Conservation (phyloP, 169 alveolate genomes). For the Toxoplasma gondii region DNA sequence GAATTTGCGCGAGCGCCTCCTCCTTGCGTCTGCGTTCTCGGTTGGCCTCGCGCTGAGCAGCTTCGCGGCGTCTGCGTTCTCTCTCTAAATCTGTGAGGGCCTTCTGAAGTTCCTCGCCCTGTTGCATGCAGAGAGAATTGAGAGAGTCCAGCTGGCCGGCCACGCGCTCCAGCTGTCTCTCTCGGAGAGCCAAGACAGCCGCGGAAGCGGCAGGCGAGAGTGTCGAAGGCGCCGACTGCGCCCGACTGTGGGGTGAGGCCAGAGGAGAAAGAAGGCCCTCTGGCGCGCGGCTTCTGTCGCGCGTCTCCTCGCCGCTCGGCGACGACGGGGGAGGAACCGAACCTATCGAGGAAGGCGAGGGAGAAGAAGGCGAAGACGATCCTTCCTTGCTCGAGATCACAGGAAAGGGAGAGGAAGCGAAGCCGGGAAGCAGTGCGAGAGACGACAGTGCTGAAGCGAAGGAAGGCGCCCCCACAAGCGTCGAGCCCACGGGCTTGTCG, state of each 20-base stretch:
- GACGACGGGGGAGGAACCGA: neutral
- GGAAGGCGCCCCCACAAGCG: neutral
- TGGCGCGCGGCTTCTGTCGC: neutral
- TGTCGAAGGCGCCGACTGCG: neutral
- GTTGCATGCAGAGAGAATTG: constrained; percentile 10
- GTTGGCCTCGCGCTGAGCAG: neutral
- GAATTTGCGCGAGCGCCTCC: constrained; percentile 16
- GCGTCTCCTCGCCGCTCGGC: neutral
- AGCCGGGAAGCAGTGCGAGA: neutral
- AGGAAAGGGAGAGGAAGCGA: neutral
- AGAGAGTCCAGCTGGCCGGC: constrained; percentile 36
- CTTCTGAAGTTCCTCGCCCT: constrained; percentile 35
- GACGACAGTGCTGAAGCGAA: neutral
- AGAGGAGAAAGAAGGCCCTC: neutral
- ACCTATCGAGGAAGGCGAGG: neutral
- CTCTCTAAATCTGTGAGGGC: neutral
- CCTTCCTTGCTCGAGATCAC: neutral
- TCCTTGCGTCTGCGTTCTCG: neutral
- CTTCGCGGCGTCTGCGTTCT: neutral
- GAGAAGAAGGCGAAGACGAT: neutral
- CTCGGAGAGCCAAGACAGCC: neutral
- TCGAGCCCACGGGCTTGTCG: neutral
- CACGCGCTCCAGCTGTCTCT: constrained; percentile 34
- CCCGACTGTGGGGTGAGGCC: neutral
- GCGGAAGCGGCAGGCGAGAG: neutral